Evolutionary conservation across 2,329 filamentous ascomycete species (phyloP), one percentile per base, ranked within the genome.

Genomic region (Nemania serpens): DNA sequence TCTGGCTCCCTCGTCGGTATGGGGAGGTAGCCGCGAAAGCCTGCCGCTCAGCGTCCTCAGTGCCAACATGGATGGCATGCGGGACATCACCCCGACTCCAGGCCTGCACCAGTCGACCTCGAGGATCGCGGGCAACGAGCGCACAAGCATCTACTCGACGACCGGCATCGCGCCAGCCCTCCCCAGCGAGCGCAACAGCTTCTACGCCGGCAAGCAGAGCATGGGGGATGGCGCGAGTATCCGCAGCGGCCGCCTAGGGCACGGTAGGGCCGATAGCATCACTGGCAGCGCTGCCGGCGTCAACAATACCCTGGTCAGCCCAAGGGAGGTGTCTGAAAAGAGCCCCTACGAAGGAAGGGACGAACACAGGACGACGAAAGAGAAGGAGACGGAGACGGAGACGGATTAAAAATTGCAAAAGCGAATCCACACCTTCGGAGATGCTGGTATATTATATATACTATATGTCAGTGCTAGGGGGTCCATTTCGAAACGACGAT

Each of bases 81-180:
- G 71, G 36, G 76, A 78, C 59, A 73, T 80, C 50, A 76, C 80
- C 1, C 69, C 75, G 2, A 79, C 82, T 18, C 76, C 83, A 1
- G 80, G 80, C 4, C 77, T 89, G 46, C 84, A 89, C 61, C 82
- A 84, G 50, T 79, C 79, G 41, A 75, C 71, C 2, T 72, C 71
- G 6, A 65, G 74, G 2, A 64, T 75, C 43, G 69, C 76, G 66
- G 74, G 78, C 34, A 77, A 83, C 20, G 90, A 93, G 74, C 83
- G 90, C n/a, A 87, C 88, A 15, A 92, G 89, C 73, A 86, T 97
- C 54, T 97, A 97, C 77, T 93, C 90, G 0, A 83, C 88, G 0
- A 88, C 89, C 0, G 90, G 90, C 13, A 81, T 86, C 3, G 84
- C 84, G 1, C 87, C 88, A 5, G 84, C 86, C 12, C 76, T 91